Conservation (phyloP, 192 early-diverging fungal species). For the Fimicolochytrium jonesii region DNA sequence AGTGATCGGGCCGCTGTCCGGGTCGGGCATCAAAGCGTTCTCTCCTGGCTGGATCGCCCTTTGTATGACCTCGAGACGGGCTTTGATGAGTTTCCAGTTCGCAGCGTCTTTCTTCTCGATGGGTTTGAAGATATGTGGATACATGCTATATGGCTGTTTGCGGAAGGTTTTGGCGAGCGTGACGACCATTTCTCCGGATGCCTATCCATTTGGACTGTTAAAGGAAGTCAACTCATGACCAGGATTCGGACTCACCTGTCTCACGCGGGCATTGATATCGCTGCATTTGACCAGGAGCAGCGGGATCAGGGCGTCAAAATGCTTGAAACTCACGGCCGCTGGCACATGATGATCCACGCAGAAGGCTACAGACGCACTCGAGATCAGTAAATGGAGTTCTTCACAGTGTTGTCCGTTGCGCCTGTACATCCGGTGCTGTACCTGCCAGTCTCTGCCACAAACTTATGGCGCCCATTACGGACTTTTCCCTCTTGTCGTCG, state of each 20-base stretch:
- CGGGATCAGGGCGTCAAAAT: conserved; percentile 46
- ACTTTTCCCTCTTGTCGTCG: conserved; percentile 55
- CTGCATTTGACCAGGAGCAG: conserved; percentile 47
- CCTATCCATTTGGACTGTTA: too few species aligned
- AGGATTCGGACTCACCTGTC: conserved; percentile 31
- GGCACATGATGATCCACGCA: conserved; percentile 49
- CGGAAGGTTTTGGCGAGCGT: conserved; percentile 50
- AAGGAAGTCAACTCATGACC: too few species aligned
- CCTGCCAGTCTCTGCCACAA: conserved; percentile 52
- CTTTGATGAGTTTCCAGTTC: conserved; percentile 46
- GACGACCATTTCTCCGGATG: conserved; percentile 40
- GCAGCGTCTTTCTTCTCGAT: conserved; percentile 31
- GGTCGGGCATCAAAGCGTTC: conserved; percentile 33
- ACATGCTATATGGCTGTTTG: conserved; percentile 41
- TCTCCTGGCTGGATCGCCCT: conserved; percentile 35
- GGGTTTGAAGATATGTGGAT: conserved; percentile 50
- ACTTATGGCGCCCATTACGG: conserved; percentile 34
- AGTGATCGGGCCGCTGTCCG: neutral
- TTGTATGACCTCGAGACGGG: conserved; percentile 50
- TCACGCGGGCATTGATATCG: conserved; percentile 56
- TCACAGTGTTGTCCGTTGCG: too few species aligned
- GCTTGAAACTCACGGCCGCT: conserved; percentile 33
- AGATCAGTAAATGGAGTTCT: too few species aligned
- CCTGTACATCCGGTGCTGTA: too few species aligned
- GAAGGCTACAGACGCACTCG: neutral